phyloP scores from a whole-genome alignment of 345 rosid species.

The Eucalyptus erythrocorys region DNA sequence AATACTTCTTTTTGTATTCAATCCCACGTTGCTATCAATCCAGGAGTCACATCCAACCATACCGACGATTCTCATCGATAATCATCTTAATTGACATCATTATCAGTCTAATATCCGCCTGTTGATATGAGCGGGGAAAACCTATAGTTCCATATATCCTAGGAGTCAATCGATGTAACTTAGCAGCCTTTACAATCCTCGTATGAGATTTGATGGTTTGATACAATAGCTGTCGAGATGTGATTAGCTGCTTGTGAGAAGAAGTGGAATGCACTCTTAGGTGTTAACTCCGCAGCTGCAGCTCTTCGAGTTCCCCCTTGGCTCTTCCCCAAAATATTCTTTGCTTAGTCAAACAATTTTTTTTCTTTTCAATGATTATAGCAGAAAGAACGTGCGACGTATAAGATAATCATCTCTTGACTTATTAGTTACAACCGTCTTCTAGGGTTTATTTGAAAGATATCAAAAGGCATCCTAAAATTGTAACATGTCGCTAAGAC shows the following conservation, averaged over 20 bases:
- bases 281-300: background rate
- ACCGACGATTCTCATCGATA: background rate
- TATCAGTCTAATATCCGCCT: background rate
- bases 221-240: background rate
- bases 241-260: background rate
- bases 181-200: background rate
- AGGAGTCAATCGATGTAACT: background rate
- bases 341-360: background rate
- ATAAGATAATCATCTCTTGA: background rate
- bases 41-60: background rate
- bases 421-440: background rate
- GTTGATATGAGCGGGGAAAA: background rate
- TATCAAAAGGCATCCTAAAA: background rate
- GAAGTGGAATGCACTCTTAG: background rate
- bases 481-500: background rate
- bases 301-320: background rate
- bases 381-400: background rate
- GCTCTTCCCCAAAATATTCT: background rate
- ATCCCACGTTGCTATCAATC: background rate
- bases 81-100: background rate
- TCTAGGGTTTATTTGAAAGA: background rate
- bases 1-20: background rate
- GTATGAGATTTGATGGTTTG: background rate
- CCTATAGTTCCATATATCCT: background rate
- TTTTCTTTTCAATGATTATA: background rate